Base-by-base conservation (phyloP, 2,329 filamentous ascomycete genomes). In the Hirsutella thompsonii region DNA sequence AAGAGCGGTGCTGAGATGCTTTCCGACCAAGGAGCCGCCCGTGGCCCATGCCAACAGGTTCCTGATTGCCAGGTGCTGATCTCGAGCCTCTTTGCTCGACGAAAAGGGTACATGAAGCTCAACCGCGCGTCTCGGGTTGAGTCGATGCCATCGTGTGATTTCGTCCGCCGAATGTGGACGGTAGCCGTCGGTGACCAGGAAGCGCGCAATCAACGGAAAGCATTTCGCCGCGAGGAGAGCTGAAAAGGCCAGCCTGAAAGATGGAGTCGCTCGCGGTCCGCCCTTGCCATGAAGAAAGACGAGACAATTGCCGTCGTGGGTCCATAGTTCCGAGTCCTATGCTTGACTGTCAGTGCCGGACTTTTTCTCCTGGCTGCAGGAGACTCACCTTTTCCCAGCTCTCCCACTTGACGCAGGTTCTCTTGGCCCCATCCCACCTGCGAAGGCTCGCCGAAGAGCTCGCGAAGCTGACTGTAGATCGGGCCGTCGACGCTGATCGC, bases 21-120 rank as follows among this genome's bases (percentile, higher is more conserved):
- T 62, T 5, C 83, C 84, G 2, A 87, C 83, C 28, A 89, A 55
- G 0, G 83, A 75, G 44, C 72, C 72, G 3, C 73, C 66, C 42
- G 75, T 71, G 1, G 84, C 57, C 66, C 79, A 88, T 3, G 84
- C 83, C 44, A 89, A 81, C 49, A 87, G 75, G 52, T 90, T 90
- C 13, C 84, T 72, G 3, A 76, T 83, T 1, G 78, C 74, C 5
- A 86, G 54, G 50, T 86, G 79, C 55, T 81, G 81, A 30, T 66
- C 58, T 48, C 77, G 74, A 0, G 72, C 63, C 45, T 79, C 69
- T 4, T 69, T 64, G 47, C 69, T 59, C 1, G 68, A 54, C 1
- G 82, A 81, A 1, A 80, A 67, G 2, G 83, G 76, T n/a, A 90
- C 76, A 54, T 79, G 86, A 2, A 89, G 63, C 39, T 87, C 77